Percentiles rank a stretch among this genome's conserved stretches.
phyloP scores from a whole-genome alignment of 352 stramenopile genomes.

The Pythium aristosporum region DNA sequence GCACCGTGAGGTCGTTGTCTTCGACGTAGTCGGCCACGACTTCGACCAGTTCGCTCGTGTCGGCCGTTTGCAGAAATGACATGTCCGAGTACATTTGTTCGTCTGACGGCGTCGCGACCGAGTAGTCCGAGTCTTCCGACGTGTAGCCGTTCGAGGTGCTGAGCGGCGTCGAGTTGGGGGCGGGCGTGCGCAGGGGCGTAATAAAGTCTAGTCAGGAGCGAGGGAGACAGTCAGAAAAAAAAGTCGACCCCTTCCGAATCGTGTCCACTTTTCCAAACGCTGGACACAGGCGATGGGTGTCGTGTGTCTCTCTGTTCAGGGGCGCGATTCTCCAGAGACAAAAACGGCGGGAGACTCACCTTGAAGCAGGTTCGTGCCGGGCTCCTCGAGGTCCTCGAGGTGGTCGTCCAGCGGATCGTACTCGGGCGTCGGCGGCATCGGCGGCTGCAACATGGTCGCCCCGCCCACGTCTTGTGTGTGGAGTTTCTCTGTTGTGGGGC shows the following conservation, averaged over 20 bases:
- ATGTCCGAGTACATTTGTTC: conserved; percentile 79
- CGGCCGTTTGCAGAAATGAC: conserved; percentile 57
- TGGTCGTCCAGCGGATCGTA: conserved; percentile 71
- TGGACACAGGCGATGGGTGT: conserved; percentile 12
- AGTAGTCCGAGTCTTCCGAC: conserved; percentile 84
- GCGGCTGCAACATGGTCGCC: conserved; percentile 47
- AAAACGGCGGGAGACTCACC: conserved; percentile 26
- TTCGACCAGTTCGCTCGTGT: conserved; percentile 64
- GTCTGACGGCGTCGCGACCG: conserved; percentile 57
- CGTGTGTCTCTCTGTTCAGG: background rate
- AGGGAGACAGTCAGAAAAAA: background rate
- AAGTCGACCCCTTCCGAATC: background rate
- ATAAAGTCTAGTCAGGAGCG: conserved; percentile 14
- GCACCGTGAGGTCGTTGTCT: conserved; percentile 44
- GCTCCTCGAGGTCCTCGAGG: conserved; percentile 69
- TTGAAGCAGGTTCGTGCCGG: conserved; percentile 65
- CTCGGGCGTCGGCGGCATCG: conserved; percentile 54
- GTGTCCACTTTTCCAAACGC: conserved; percentile 30
- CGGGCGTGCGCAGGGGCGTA: conserved; percentile 17
- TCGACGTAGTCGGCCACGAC: conserved; percentile 53
- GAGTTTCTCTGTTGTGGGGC: no score
- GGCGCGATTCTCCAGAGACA: background rate
- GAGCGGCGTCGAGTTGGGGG: conserved; percentile 45
- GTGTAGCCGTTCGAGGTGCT: conserved; percentile 78
- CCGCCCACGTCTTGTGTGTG: background rate